These are phyloP conservation scores for Endocarpon pusillum DNA, from an alignment of 495 filamentous ascomycete species.

Conservation along the genomic window DNA sequence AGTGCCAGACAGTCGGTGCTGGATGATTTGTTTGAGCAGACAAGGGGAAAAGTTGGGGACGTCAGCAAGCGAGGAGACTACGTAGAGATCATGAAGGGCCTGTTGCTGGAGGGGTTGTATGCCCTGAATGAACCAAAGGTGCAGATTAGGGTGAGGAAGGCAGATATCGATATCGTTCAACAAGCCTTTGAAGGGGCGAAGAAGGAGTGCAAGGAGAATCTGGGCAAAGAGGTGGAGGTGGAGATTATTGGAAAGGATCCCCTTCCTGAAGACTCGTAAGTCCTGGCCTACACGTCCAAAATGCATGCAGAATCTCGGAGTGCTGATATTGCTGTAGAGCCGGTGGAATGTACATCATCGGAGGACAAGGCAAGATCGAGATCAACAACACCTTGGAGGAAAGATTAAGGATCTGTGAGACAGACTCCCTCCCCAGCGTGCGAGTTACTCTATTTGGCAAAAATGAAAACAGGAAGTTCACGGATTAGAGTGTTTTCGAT, in stretches of 20 bases:
- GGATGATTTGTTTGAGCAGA: constrained; percentile 76
- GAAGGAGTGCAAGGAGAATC: constrained; percentile 63
- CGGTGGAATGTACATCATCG: constrained; percentile 67
- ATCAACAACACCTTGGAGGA: constrained; percentile 98
- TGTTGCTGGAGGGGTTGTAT: constrained; percentile 84
- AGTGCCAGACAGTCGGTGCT: constrained; percentile 74
- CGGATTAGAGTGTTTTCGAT: constrained; percentile 65
- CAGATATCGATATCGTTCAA: constrained; percentile 54
- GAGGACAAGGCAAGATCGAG: constrained; percentile 81
- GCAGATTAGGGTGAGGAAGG: constrained; percentile 51
- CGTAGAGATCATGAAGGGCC: constrained; percentile 50
- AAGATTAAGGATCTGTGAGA: constrained; percentile 66
- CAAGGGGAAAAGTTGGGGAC: constrained; percentile 45
- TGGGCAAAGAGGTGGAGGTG: constrained; percentile 43
- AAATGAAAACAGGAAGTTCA: constrained; percentile 87
- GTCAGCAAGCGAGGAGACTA: constrained; percentile 48
- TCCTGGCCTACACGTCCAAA: constrained; percentile 10
- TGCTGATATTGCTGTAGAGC: constrained; percentile 33
- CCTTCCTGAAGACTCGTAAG: constrained; percentile 73
- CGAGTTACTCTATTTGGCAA: constrained; percentile 74
- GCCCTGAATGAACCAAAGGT: constrained; percentile 66
- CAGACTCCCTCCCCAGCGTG: constrained; percentile 69
- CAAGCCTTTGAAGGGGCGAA: constrained; percentile 59
- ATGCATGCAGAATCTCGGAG: background rate
- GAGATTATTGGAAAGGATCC: constrained; percentile 64